Evolutionary conservation across 2,329 filamentous ascomycete species (phyloP).

Genomic region (Ceratocystiopsis brevicomis): DNA sequence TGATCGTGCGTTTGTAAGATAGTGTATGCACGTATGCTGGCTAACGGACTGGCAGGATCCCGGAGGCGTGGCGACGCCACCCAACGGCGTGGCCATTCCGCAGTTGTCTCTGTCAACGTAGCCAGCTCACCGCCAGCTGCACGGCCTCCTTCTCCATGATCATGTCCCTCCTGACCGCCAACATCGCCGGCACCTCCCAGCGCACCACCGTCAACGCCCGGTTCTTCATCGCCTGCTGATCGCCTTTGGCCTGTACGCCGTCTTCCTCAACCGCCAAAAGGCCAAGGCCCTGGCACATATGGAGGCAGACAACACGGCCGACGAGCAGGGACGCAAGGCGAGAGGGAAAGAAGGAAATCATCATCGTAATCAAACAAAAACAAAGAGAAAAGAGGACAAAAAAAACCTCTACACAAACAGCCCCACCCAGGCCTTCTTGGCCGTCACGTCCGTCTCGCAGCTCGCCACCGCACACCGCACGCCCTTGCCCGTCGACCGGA

Average conservation of each 20-base stretch:
- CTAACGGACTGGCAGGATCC: no score
- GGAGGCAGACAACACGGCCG: neutral
- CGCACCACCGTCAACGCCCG: slow-evolving; percentile 37
- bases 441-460: slow-evolving; percentile 32
- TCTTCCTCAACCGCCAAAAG: slow-evolving; percentile 32
- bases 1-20: no score
- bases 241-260: slow-evolving; percentile 30
- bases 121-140: slow-evolving; percentile 7
- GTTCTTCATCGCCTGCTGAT: slow-evolving; percentile 28
- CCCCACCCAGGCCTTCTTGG: slow-evolving; percentile 41
- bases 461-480: slow-evolving; percentile 36
- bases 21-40: no score
- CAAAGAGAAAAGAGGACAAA: no score
- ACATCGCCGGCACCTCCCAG: slow-evolving; percentile 30
- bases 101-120: no score
- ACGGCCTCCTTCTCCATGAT: slow-evolving; percentile 25
- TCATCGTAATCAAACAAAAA: no score
- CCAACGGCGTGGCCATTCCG: slow-evolving; percentile 26
- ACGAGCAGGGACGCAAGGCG: slow-evolving; percentile 1
- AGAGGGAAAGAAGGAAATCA: no score
- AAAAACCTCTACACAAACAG: slow-evolving; percentile 28
- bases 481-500: slow-evolving; percentile 17
- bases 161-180: slow-evolving; percentile 28
- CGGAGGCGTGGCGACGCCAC: slow-evolving; percentile 28
- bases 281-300: slow-evolving; percentile 14